phyloP scores from a whole-genome alignment of 768 basidiomycete genomes.

The Cubamyces lactineus region DNA sequence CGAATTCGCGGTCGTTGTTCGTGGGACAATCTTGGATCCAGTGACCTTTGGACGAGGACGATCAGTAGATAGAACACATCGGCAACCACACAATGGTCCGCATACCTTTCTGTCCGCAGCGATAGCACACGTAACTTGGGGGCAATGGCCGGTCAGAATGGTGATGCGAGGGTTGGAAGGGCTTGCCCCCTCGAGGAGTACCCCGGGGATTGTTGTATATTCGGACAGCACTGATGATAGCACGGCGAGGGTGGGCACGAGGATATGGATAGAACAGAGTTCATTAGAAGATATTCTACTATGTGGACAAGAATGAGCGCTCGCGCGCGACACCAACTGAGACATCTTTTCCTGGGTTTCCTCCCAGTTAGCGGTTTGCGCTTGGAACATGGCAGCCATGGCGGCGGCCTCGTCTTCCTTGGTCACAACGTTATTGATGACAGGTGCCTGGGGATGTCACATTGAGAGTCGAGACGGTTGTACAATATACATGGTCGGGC shows the following conservation, averaged over 20 bases:
- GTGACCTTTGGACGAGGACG: slow-evolving; percentile 62
- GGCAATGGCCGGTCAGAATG: slow-evolving; percentile 81
- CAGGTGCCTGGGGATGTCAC: slow-evolving; percentile 30
- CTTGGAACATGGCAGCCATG: slow-evolving; percentile 98
- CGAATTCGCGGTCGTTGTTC: slow-evolving; percentile 93
- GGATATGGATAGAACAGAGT: slow-evolving; percentile 47
- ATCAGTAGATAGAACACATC: no score
- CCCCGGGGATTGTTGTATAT: slow-evolving; percentile 72
- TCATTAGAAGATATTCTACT: slow-evolving; percentile 77
- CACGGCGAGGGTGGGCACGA: slow-evolving; percentile 34
- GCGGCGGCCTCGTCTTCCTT: slow-evolving; percentile 89
- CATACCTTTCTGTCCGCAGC: slow-evolving; percentile 95
- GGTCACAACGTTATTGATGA: slow-evolving; percentile 38
- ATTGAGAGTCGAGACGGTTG: not conserved
- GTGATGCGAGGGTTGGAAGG: slow-evolving; percentile 52
- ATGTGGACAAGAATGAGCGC: slow-evolving; percentile 59
- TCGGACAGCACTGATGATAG: slow-evolving; percentile 59
- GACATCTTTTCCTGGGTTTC: slow-evolving; percentile 99
- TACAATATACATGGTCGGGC: not conserved
- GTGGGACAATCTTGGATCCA: slow-evolving; percentile 99
- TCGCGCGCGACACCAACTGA: slow-evolving; percentile 82
- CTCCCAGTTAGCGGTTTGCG: slow-evolving; percentile 94
- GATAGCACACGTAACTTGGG: slow-evolving; percentile 96
- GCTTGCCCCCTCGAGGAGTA: slow-evolving; percentile 62
- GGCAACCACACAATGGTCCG: no score